Conservation (phyloP, 768 basidiomycete genomes). For the Gymnopilus junonius region DNA sequence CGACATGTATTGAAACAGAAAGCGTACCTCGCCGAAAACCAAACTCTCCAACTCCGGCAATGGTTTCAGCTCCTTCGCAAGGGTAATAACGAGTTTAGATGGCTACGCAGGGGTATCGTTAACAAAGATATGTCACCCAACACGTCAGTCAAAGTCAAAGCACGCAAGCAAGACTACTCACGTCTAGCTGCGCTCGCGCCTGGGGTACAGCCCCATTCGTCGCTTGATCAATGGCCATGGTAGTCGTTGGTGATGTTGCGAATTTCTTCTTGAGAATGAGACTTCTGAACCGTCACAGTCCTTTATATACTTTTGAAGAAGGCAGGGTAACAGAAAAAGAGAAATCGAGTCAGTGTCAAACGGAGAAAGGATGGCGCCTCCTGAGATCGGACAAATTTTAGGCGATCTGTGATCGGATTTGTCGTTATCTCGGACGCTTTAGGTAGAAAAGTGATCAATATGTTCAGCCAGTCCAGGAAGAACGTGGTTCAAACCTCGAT, state of each 20-base stretch:
- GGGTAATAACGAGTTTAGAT: constrained; percentile 53
- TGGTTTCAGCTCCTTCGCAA: constrained; percentile 51
- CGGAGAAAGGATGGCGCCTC: not conserved
- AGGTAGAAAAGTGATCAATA: not conserved
- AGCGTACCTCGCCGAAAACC: constrained; percentile 60
- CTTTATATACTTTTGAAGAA: not conserved
- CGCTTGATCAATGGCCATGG: constrained; percentile 1
- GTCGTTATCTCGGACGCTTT: constrained; percentile 1
- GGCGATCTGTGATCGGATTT: not conserved
- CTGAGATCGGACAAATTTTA: constrained; percentile 3
- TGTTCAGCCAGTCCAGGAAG: not conserved
- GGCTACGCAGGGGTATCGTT: constrained; percentile 45
- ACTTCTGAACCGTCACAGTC: not conserved
- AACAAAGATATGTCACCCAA: not conserved
- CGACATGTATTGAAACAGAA: not conserved
- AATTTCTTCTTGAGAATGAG: not conserved
- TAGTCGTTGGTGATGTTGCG: not conserved
- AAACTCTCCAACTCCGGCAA: constrained; percentile 52
- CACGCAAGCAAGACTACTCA: not conserved
- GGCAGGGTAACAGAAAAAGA: not conserved
- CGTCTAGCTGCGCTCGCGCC: constrained; percentile 3
- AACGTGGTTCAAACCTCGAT: not conserved
- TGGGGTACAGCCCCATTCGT: not conserved
- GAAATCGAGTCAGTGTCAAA: not conserved
- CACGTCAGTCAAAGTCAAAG: not conserved